These are phyloP conservation scores for Exobasidium rhododendri DNA, from an alignment of 1,284 basidiomycete genomes.

Conservation along the genomic window DNA sequence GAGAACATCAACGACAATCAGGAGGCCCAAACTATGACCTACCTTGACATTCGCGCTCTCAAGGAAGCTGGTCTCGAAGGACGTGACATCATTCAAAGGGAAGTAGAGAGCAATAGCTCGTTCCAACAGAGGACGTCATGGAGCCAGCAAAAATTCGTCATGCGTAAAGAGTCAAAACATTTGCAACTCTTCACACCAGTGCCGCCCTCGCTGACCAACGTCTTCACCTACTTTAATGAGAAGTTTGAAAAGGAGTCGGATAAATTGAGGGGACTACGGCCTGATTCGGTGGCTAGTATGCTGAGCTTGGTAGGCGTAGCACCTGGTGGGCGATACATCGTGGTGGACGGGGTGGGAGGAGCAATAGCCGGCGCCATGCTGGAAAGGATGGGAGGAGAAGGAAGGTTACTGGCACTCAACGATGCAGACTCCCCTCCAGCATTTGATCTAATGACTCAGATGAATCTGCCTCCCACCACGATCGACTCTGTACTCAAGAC, in stretches of 20 bases:
- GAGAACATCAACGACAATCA: conserved; percentile 54
- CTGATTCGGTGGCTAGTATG: conserved; percentile 84
- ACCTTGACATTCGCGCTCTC: conserved; percentile 51
- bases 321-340: conserved; percentile 80
- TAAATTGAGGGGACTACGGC: conserved; percentile 77
- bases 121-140: conserved; percentile 48
- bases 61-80: conserved; percentile 49
- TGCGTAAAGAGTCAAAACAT: conserved; percentile 60
- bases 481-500: conserved; percentile 64
- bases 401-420: conserved; percentile 77
- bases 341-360: conserved; percentile 81
- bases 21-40: conserved; percentile 45
- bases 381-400: conserved; percentile 67
- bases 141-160: conserved; percentile 49
- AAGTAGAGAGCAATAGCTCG: conserved; percentile 34
- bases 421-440: conserved; percentile 90
- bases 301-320: conserved; percentile 77
- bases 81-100: conserved; percentile 45
- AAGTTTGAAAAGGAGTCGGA: conserved; percentile 65
- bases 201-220: conserved; percentile 80
- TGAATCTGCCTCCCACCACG: conserved; percentile 62
- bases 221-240: conserved; percentile 66
- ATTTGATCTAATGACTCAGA: conserved; percentile 80
- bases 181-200: conserved; percentile 83
- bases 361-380: conserved; percentile 82